These are phyloP conservation scores for Eucalyptus pauciflora DNA, from an alignment of 345 rosid genomes.

Conservation along the genomic window DNA sequence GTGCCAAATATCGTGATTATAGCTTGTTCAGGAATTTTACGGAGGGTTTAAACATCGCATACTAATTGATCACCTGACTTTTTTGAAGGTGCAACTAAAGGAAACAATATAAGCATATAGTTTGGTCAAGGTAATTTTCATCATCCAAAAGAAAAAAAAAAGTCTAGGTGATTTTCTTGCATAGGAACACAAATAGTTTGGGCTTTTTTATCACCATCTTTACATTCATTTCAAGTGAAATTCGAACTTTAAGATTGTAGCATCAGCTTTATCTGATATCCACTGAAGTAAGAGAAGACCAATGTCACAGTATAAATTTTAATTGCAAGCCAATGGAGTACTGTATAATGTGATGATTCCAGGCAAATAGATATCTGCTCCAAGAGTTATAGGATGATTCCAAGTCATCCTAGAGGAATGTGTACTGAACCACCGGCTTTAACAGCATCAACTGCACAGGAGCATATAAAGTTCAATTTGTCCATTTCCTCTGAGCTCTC, in stretches of 20 bases:
- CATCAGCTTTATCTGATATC: background rate
- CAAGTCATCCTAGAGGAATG: conserved; percentile 46
- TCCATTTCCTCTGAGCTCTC: conserved; percentile 52
- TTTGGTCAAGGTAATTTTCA: background rate
- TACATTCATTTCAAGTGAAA: background rate
- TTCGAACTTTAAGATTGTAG: background rate
- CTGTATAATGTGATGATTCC: conserved; percentile 42
- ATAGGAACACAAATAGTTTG: background rate
- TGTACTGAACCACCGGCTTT: conserved; percentile 74
- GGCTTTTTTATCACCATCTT: background rate
- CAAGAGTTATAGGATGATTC: conserved; percentile 56
- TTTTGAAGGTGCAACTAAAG: background rate
- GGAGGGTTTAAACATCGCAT: background rate
- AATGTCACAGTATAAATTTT: background rate
- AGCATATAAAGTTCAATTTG: conserved; percentile 58
- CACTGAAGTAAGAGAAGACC: background rate
- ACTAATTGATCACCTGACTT: background rate
- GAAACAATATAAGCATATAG: background rate
- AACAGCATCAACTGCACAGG: conserved; percentile 51
- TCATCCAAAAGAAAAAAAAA: background rate
- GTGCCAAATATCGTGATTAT: background rate
- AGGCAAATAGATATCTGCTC: conserved; percentile 44
- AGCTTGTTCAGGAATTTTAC: background rate
- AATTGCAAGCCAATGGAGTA: background rate
- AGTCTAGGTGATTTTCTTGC: background rate